These are phyloP conservation scores for Fusarium pilosicola DNA, from an alignment of 2,329 filamentous ascomycete species.

Conservation along the genomic window DNA sequence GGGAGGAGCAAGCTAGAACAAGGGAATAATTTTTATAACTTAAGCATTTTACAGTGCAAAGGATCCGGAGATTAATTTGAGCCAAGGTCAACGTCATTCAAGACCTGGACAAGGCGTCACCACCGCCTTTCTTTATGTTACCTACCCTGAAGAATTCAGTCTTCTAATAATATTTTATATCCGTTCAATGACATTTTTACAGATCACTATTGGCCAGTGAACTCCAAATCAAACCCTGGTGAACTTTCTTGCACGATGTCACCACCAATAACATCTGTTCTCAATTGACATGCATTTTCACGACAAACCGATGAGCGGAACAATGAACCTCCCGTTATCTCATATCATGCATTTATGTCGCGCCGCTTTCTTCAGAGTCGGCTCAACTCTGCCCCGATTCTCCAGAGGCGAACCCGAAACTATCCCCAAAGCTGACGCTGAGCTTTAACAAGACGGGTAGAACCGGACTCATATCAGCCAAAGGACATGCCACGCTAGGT, in stretches of 20 bases:
- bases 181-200: not conserved
- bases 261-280: not conserved
- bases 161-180: not conserved
- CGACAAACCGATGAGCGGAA: not conserved
- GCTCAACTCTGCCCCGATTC: conserved; percentile 7
- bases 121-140: no score
- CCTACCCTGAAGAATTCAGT: no score
- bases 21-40: no score
- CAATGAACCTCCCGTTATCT: not conserved
- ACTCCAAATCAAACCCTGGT: not conserved
- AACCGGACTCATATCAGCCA: conserved; percentile 7
- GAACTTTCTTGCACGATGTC: not conserved
- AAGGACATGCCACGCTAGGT: not conserved
- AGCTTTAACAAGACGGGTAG: not conserved
- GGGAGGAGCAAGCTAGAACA: not conserved
- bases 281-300: not conserved
- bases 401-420: not conserved
- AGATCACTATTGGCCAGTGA: not conserved
- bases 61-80: not conserved
- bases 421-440: not conserved
- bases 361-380: not conserved
- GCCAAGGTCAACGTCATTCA: not conserved
- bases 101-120: not conserved
- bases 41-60: not conserved
- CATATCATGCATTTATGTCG: not conserved